Conservation (phyloP, 257 asterid species). For the Craterostigma plantagineum region DNA sequence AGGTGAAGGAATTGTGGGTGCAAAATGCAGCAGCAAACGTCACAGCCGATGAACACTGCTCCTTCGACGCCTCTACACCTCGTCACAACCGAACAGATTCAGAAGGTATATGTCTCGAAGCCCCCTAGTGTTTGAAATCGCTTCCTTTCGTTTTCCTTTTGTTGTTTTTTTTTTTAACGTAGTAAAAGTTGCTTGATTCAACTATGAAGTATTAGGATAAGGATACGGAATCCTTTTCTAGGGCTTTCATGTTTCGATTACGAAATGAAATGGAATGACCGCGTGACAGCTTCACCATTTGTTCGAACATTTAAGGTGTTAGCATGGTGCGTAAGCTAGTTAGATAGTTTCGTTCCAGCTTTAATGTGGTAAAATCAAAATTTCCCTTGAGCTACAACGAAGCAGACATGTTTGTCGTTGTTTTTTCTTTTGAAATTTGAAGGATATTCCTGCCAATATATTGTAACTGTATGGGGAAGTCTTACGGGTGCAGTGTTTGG, state of each 20-base stretch:
- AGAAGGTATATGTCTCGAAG: slow-evolving; percentile 38
- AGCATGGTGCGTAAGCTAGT: too few relatives aligned
- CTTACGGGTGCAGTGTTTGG: slow-evolving; percentile 48
- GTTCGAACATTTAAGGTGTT: too few relatives aligned
- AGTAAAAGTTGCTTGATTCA: too few relatives aligned
- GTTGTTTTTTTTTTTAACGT: neutral
- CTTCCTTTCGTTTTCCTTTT: neutral
- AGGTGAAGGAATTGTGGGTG: neutral
- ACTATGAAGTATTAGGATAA: too few relatives aligned
- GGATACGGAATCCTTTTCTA: too few relatives aligned
- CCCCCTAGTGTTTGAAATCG: neutral
- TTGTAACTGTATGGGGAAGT: neutral
- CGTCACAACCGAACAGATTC: slow-evolving; percentile 95
- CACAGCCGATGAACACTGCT: slow-evolving; percentile 31
- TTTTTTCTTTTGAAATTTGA: too few relatives aligned
- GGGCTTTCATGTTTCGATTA: too few relatives aligned
- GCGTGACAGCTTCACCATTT: too few relatives aligned
- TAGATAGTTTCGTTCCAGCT: too few relatives aligned
- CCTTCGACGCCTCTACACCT: slow-evolving; percentile 40
- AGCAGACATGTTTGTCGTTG: neutral
- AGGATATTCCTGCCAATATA: too few relatives aligned
- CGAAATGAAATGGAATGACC: too few relatives aligned
- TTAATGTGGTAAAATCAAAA: too few relatives aligned
- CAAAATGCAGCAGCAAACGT: slow-evolving; percentile 6
- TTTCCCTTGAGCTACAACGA: neutral